Percentiles rank a stretch among this genome's conserved stretches.
These are phyloP conservation scores for Drosera spatulata DNA, from an alignment of 179 eudicot species.

Conservation along the genomic window DNA sequence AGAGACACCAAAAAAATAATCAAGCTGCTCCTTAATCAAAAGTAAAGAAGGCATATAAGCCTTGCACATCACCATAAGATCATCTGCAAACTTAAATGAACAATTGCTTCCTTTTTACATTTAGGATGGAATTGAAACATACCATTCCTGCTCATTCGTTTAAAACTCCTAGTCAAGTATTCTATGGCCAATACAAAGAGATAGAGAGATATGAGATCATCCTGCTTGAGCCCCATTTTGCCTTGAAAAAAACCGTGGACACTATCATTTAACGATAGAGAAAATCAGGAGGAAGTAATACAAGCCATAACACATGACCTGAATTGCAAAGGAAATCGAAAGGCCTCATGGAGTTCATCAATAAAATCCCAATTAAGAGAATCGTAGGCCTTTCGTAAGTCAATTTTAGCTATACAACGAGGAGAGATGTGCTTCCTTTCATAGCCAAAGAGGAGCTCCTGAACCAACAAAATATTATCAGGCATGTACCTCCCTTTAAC, in stretches of 20 bases:
- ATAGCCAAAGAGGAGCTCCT: neutral
- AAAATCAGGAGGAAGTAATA: neutral
- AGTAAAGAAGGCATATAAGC: no score
- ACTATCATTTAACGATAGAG: neutral
- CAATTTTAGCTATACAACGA: neutral
- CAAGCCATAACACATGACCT: neutral
- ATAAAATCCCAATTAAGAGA: neutral
- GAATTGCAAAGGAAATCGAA: neutral
- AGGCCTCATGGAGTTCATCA: neutral
- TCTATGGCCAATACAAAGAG: neutral
- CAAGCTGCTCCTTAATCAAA: no score
- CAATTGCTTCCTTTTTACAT: no score
- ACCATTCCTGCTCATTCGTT: no score
- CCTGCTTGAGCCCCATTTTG: neutral
- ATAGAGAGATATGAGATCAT: neutral
- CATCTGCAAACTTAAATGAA: no score
- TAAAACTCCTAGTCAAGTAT: neutral
- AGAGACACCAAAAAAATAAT: no score
- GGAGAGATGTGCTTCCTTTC: neutral
- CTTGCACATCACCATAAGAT: no score
- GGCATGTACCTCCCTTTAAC: neutral
- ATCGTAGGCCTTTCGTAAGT: constrained; percentile 3
- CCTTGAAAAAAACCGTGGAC: neutral
- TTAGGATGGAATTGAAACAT: no score
- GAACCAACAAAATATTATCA: neutral